These are phyloP conservation scores for Kodamaea kaohsiungensis DNA, from an alignment of 805 yeast genomes.

Conservation along the genomic window DNA sequence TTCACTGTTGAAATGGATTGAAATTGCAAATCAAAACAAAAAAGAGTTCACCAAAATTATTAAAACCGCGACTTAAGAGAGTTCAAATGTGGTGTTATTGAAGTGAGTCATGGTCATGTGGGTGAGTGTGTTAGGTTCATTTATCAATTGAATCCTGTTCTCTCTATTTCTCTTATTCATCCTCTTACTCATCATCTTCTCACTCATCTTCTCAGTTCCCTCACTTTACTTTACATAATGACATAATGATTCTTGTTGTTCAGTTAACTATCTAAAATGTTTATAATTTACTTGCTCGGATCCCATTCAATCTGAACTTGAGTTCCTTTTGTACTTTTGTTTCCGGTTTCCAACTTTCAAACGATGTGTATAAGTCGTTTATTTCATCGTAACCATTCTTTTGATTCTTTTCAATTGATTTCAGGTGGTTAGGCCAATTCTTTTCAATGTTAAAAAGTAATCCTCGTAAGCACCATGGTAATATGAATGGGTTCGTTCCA, in stretches of 20 bases:
- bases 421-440: slow-evolving; percentile 45
- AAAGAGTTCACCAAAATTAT: not conserved
- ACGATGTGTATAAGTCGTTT: slow-evolving; percentile 61
- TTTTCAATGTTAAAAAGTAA: slow-evolving; percentile 62
- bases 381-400: slow-evolving; percentile 54
- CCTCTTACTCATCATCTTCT: too few species aligned
- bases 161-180: too few species aligned
- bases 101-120: too few species aligned
- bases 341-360: slow-evolving; percentile 86
- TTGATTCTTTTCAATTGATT: slow-evolving; percentile 20
- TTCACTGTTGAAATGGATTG: not conserved
- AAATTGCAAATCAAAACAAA: not conserved
- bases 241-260: not conserved
- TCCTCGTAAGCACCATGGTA: slow-evolving; percentile 94
- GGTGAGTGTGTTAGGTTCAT: too few species aligned
- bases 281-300: slow-evolving; percentile 42
- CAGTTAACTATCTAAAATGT: not conserved
- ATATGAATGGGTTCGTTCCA: slow-evolving; percentile 77
- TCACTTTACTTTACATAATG: not conserved
- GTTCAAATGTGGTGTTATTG: too few species aligned
- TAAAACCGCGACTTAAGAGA: not conserved
- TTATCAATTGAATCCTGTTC: too few species aligned
- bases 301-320: slow-evolving; percentile 70
- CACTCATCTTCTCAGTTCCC: too few species aligned
- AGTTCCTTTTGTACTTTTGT: slow-evolving; percentile 79